Evolutionary conservation across 2,329 filamentous ascomycete species (phyloP), one percentile per base, ranked within the genome.

Genomic region (Scortechinia acanthostroma): DNA sequence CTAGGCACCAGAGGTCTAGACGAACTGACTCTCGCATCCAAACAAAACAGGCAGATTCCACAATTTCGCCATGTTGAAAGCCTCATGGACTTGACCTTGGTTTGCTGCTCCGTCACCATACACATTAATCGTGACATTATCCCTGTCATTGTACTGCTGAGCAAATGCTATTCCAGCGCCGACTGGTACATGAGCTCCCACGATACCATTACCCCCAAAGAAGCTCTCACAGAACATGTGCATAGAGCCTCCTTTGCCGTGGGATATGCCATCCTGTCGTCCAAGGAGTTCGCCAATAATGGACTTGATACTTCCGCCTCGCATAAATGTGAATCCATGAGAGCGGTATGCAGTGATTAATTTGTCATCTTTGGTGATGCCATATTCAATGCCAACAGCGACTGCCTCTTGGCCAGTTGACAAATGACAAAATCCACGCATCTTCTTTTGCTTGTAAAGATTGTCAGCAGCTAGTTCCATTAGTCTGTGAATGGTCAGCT

Each of bases 381-480:
- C 91, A 66, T 95, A 88, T 74, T 98, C 93, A 61, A 98, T 97
- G 64, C 93, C 93, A 56, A 91, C 84, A 48, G 93, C 90, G 54
- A 98, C 93, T 53, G 93, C 93, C 78, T 98, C 93, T 73, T 98
- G 93, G 51, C 93, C 93, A 48, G 88, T 95, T 48, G 93, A 97
- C 69, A 98, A 73, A 74, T 98, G 93, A 75, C 93, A 98, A 86
- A 98, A 98, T 73, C 93, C 93, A 59, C 93, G 88, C 59, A 98
- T 97, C 80, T 98, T 97, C 86, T 98, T 98, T 77, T 97, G 91
- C 78, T 98, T 98, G 88, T 98, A 98, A 61, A 98, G 77, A 65
- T 91, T 83, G 66, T 98, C 93, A 73, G 93, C 90, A 55, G 91
- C 91, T 91, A 98, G 95, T 73, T 98, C 93, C 93, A 98, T 95